Base-by-base conservation (phyloP, 352 stramenopile genomes). In the Phytopythium mirpurense region DNA sequence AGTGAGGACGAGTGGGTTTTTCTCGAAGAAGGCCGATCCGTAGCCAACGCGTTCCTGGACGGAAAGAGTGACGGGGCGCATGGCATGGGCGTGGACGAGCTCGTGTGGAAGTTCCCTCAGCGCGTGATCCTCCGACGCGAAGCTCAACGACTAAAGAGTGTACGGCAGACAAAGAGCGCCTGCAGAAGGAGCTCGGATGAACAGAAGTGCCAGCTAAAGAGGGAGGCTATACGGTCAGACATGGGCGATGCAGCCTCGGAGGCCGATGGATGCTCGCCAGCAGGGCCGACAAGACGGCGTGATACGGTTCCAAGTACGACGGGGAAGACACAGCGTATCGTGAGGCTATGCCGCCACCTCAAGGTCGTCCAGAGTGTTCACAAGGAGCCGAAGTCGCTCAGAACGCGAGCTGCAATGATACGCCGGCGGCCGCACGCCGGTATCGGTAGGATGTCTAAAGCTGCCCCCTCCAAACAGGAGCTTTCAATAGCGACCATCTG, bases 11-110 rank as follows among this genome's bases (percentile, higher is more conserved):
- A 82, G 18, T 75, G 68, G 51, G 51, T 62, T 19, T 75, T 62
- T 44, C 54, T 85, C 14, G 74, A 85, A 66, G 74, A 85, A 68
- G 74, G 74, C 2, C 59, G 62, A 3, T 65, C 51, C 15, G 35
- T 51, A 19, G 54, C 50, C 23, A 56, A 59, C 10, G 27, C 26
- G 27, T 51, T 70, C 34, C 45, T 63, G 21, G 50, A 67, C 12
- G 47, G 57, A 34, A 50, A 68, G 19, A 41, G 37, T 34, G 53
- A 32, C 29, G 42, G 59, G 1, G 26, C 32, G 23, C 43, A n/a
- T n/a, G n/a, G 34, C 27, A 51, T 55, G 23, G 55, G 62, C 26
- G 27, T 63, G 12, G 60, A 72, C 12, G 50, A 69, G 32, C 37
- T 81, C 4, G 44, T 80, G 0, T 70, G 70, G 63, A 78, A 63